Base-by-base conservation (phyloP, 148 eudicot genomes). In the Camellia sinensis region DNA sequence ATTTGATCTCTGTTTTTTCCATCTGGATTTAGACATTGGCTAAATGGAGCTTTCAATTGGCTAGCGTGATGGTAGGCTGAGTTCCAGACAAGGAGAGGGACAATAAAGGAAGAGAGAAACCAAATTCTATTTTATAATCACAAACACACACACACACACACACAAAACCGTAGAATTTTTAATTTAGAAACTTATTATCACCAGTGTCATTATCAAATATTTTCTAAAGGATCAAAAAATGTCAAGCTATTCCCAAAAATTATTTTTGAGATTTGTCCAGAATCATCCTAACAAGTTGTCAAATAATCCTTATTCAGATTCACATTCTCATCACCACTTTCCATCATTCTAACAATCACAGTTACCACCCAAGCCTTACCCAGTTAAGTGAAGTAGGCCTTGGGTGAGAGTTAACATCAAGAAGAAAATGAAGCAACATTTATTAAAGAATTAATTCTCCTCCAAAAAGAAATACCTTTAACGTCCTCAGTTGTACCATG, bases 401-500 rank as follows among this genome's bases (percentile, higher is more conserved):
- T 37, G 6, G 77, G 14, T 40, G 48, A 15, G 11, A 40, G 57
- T 14, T 19, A 71, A 22, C 21, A 57, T 48, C 21, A 54, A 40
- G 21, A 17, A 68, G 66, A n/a, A 74, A 59, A 74, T 2, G 6
- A 77, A 66, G 22, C 60, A 52, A 37, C 29, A 75, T 21, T 44
- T 44, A 46, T 18, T 65, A 17, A 65, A 7, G 71, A 52, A 66
- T 17, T 12, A 50, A 7, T 67, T 78, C 46, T 52, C 61, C 17
- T 18, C 1, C 19, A 21, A 29, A 75, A 18, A 75, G 19, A 40
- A 57, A 22, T 85, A 97, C 99, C 99, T 97, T 94, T 67, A 97
- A 83, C 45, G 98, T 90, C 86, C 98, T 87, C 79, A 92, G 86
- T 81, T 97, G 98, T 80, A 93, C 84, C 84, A 89, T 74, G 86